phyloP scores from a whole-genome alignment of 345 rosid genomes.

The Brassica cretica region DNA sequence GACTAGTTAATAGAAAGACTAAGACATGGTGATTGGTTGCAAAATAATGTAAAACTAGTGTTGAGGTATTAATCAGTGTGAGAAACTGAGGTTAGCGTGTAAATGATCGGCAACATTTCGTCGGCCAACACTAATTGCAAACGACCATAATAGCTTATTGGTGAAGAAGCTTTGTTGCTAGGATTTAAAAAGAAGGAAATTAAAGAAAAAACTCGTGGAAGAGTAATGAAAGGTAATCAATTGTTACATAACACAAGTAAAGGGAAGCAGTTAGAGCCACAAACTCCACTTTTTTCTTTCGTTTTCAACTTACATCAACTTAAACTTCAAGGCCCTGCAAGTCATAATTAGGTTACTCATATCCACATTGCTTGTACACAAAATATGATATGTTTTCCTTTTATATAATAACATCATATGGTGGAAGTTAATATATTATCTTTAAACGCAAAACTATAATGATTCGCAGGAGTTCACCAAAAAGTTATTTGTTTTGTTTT shows the following conservation, averaged over 20 bases:
- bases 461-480: not conserved
- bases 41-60: not conserved
- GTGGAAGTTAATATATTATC: slow-evolving; percentile 26
- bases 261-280: slow-evolving; percentile 26
- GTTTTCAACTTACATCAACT: slow-evolving; percentile 37
- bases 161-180: not conserved
- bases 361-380: slow-evolving; percentile 39
- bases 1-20: not conserved
- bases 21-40: not conserved
- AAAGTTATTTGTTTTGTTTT: too few species aligned
- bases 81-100: not conserved
- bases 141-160: not conserved
- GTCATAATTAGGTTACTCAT: slow-evolving; percentile 41
- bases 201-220: not conserved
- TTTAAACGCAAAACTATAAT: slow-evolving; percentile 1
- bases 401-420: slow-evolving; percentile 5
- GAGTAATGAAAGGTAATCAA: slow-evolving; percentile 8
- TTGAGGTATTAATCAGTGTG: not conserved
- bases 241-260: slow-evolving; percentile 6
- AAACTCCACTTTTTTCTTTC: not conserved
- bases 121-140: not conserved
- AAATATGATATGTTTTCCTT: slow-evolving; percentile 38
- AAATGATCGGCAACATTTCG: slow-evolving; percentile 1
- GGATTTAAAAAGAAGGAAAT: not conserved
- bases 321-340: slow-evolving; percentile 34